Percentiles rank a stretch among this genome's conserved stretches.
Conservation (phyloP, 1,284 basidiomycete species). For the Tetrapyrgos nigripes region DNA sequence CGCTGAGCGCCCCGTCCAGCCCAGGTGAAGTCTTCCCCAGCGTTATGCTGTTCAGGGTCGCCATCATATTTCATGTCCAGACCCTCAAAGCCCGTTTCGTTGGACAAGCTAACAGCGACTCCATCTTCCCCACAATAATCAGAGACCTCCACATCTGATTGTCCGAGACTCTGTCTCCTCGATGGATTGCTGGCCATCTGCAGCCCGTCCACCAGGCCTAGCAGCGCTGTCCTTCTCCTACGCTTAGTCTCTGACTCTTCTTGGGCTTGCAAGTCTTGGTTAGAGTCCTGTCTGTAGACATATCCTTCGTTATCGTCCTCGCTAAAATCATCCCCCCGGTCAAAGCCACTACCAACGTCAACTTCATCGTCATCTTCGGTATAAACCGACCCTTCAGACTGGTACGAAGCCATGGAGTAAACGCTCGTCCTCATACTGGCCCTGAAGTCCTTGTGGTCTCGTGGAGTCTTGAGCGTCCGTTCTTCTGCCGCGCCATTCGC, state of each 20-base stretch:
- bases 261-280: constrained; percentile 7
- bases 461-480: neutral
- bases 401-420: constrained; percentile 12
- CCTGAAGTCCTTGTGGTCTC: neutral
- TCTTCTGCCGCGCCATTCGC: neutral
- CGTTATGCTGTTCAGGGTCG: no score
- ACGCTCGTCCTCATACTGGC: neutral
- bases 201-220: constrained; percentile 52
- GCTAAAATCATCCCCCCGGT: neutral
- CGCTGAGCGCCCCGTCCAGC: no score
- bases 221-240: constrained; percentile 46
- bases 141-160: constrained; percentile 25
- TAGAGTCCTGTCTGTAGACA: neutral
- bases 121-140: constrained; percentile 40
- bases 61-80: constrained; percentile 17
- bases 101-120: constrained; percentile 45
- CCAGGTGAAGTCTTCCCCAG: no score
- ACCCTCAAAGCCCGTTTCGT: constrained; percentile 24
- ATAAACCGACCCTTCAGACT: constrained; percentile 20
- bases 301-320: constrained; percentile 9
- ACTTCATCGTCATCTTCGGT: constrained; percentile 18
- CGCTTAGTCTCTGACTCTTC: constrained; percentile 25
- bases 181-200: constrained; percentile 27
- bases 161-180: neutral
- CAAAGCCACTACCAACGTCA: constrained; percentile 6